A percentile compares a stretch with the other conserved stretches of the same genome.
Conservation (phyloP, 2,329 filamentous ascomycete genomes). For the Fusarium sp. region DNA sequence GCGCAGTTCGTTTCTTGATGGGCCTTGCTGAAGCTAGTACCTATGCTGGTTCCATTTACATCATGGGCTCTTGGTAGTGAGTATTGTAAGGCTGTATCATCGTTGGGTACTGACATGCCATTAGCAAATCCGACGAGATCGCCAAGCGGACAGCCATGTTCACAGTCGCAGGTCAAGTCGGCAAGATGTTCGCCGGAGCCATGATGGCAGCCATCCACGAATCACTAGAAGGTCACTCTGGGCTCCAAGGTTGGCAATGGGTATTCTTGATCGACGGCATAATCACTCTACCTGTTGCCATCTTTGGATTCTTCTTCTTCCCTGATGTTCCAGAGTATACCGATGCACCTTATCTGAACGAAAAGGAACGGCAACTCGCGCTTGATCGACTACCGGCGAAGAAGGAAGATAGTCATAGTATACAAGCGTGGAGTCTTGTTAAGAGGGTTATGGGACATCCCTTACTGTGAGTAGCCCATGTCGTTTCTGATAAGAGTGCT, state of each 20-base stretch:
- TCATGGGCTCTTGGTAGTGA: constrained; percentile 62
- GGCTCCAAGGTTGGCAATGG: constrained; percentile 61
- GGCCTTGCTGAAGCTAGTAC: constrained; percentile 45
- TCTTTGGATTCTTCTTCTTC: constrained; percentile 39
- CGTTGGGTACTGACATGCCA: fast-evolving
- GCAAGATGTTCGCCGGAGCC: constrained; percentile 68
- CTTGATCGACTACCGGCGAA: constrained; percentile 48
- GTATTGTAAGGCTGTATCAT: fast-evolving
- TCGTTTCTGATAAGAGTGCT: fast-evolving
- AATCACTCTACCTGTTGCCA: constrained; percentile 30
- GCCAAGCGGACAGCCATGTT: constrained; percentile 70
- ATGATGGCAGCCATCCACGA: constrained; percentile 60
- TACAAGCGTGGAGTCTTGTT: constrained; percentile 44
- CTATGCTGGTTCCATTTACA: constrained; percentile 48
- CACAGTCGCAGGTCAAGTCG: constrained; percentile 65
- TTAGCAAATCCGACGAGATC: constrained; percentile 60
- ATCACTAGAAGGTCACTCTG: constrained; percentile 52
- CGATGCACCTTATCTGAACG: constrained; percentile 49
- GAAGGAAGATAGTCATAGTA: constrained; percentile 49
- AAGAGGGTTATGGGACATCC: constrained; percentile 46
- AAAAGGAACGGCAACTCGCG: constrained; percentile 49
- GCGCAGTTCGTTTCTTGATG: constrained; percentile 43
- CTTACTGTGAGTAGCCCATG: constrained; percentile 35
- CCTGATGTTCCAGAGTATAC: constrained; percentile 49
- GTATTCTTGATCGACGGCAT: constrained; percentile 43